These are phyloP conservation scores for Vickermania ingenoplastis DNA, from an alignment of 208 protist genomes.

Conservation along the genomic window DNA sequence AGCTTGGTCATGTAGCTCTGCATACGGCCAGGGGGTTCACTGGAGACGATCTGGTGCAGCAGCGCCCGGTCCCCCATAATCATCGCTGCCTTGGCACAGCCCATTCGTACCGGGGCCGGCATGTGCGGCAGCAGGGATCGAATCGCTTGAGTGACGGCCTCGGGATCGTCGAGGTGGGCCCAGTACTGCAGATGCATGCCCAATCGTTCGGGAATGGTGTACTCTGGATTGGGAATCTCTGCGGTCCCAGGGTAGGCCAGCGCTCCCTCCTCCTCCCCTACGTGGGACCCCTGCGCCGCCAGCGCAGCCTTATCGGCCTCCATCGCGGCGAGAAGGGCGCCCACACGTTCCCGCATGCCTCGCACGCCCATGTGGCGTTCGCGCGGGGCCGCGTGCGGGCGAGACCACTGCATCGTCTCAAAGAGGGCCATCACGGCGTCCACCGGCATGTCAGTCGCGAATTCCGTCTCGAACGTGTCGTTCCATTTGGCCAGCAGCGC, in stretches of 20 bases:
- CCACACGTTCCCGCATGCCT: conserved; percentile 76
- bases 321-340: conserved; percentile 41
- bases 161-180: conserved; percentile 67
- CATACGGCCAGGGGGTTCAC: conserved; percentile 78
- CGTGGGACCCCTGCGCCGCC: not conserved
- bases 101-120: conserved; percentile 76
- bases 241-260: conserved; percentile 77
- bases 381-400: conserved; percentile 15
- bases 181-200: conserved; percentile 89
- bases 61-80: conserved; percentile 76
- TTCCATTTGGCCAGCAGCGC: conserved; percentile 61
- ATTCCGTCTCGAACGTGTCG: conserved; percentile 59
- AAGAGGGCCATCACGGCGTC: conserved; percentile 64
- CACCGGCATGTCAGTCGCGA: conserved; percentile 67
- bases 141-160: conserved; percentile 42
- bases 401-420: conserved; percentile 60
- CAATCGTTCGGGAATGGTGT: conserved; percentile 67
- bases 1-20: conserved; percentile 86
- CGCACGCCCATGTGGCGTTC: conserved; percentile 51
- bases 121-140: conserved; percentile 30
- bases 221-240: conserved; percentile 87
- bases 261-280: no score
- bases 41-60: conserved; percentile 75
- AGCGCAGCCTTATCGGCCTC: conserved; percentile 14
- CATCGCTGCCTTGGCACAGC: conserved; percentile 86